phyloP scores from a whole-genome alignment of 1,284 basidiomycete genomes.

The Pterulicium gracile region DNA sequence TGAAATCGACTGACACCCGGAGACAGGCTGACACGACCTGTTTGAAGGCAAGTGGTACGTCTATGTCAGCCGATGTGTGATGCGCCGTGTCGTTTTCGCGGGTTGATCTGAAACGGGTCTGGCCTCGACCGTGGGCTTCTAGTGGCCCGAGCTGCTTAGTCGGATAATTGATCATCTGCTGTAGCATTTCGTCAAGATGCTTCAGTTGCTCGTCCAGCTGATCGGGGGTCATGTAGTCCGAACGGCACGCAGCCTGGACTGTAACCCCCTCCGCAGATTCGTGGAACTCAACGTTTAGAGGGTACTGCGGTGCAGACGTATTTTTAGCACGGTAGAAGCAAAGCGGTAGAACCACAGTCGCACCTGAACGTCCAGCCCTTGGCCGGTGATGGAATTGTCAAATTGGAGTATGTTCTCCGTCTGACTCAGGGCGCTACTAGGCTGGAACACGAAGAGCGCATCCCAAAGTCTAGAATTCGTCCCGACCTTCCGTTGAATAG shows the following conservation, averaged over 20 bases:
- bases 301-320: too few species aligned
- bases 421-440: slow-evolving; percentile 12
- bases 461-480: slow-evolving; percentile 25
- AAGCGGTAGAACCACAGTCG: slow-evolving; percentile 4
- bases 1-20: slow-evolving; percentile 8
- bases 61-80: too few species aligned
- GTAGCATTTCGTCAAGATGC: slow-evolving; percentile 19
- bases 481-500: slow-evolving; percentile 27
- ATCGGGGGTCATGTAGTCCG: slow-evolving; percentile 18
- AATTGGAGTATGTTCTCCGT: slow-evolving; percentile 23
- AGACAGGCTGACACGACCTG: slow-evolving; percentile 1
- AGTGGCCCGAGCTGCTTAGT: too few species aligned
- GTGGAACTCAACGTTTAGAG: slow-evolving; percentile 33
- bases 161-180: slow-evolving; percentile 18
- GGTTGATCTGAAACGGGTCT: too few species aligned
- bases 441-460: slow-evolving; percentile 37
- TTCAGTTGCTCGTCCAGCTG: slow-evolving; percentile 17
- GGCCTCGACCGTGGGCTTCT: too few species aligned
- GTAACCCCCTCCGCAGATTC: slow-evolving; percentile 21
- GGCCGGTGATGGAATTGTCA: slow-evolving; percentile 19
- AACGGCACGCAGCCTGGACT: slow-evolving; percentile 25
- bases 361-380: slow-evolving; percentile 29
- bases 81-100: too few species aligned
- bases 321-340: slow-evolving; percentile 4
- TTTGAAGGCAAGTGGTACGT: not conserved